Evolutionary conservation across 768 basidiomycete species (phyloP).

Genomic region (Calocybe cyanea): DNA sequence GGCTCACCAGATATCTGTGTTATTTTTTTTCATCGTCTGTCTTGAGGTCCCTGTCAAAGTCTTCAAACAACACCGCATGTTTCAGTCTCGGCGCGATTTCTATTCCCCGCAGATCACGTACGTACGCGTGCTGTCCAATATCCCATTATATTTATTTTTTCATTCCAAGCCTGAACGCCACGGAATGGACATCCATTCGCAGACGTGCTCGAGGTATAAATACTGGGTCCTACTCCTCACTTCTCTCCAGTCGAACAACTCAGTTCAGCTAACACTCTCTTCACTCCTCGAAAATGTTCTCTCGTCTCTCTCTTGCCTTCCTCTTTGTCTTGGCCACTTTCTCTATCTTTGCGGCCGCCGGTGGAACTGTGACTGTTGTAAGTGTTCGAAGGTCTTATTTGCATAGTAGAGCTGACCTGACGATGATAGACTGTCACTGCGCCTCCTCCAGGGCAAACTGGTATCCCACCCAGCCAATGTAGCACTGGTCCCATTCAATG

Average conservation of each 20-base stretch:
- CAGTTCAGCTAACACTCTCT: conserved; percentile 9
- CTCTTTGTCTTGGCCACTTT: conserved; percentile 21
- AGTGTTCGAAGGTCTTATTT: background rate
- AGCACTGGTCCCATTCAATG: conserved; percentile 25
- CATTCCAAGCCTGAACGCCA: background rate
- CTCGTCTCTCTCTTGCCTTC: conserved; percentile 18
- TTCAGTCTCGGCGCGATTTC: background rate
- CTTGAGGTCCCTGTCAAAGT: too few species aligned
- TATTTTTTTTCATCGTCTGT: too few species aligned
- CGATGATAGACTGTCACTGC: conserved; percentile 3
- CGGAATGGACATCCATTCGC: background rate
- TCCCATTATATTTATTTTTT: background rate
- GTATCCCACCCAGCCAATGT: conserved; percentile 24
- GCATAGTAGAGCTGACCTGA: background rate
- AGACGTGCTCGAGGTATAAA: conserved; percentile 7
- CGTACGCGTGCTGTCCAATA: too few species aligned
- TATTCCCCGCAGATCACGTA: background rate
- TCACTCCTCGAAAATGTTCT: conserved; percentile 20
- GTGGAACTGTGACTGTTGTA: conserved; percentile 13
- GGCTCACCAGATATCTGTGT: too few species aligned
- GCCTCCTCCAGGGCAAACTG: conserved; percentile 17
- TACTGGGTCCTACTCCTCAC: background rate
- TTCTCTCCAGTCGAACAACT: conserved; percentile 18
- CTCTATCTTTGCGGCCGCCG: conserved; percentile 25
- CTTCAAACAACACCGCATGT: too few species aligned